Evolutionary conservation across 2,329 filamentous ascomycete species (phyloP).

Genomic region (Setomelanomma holmii): DNA sequence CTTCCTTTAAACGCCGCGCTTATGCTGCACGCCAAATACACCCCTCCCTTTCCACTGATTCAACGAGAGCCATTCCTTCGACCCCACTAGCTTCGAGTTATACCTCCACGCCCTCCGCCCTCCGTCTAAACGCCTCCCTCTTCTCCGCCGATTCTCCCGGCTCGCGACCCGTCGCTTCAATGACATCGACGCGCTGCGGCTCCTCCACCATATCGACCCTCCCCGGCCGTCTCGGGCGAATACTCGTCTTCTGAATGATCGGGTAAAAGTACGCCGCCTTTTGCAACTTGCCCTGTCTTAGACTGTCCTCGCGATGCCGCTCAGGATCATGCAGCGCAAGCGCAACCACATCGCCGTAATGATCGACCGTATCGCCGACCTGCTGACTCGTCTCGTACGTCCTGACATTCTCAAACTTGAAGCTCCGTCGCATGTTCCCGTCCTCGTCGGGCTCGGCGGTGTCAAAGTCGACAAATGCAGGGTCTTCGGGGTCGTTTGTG

Average conservation of each 20-base stretch:
- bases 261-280: conserved; percentile 70
- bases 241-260: conserved; percentile 62
- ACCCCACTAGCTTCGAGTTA: neutral
- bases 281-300: conserved; percentile 43
- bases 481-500: conserved; percentile 52
- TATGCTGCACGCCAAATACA: too few species aligned
- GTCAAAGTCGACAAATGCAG: conserved; percentile 37
- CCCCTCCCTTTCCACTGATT: too few species aligned
- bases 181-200: conserved; percentile 58
- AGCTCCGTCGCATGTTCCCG: conserved; percentile 57
- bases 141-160: conserved; percentile 58
- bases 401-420: conserved; percentile 64
- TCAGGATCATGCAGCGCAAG: conserved; percentile 64
- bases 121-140: conserved; percentile 53
- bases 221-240: conserved; percentile 55
- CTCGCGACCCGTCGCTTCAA: conserved; percentile 61
- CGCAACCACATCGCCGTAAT: conserved; percentile 63
- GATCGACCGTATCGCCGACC: conserved; percentile 57
- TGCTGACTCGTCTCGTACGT: conserved; percentile 68
- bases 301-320: conserved; percentile 45
- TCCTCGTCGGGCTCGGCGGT: conserved; percentile 49
- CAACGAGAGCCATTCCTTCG: neutral
- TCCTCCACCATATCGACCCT: conserved; percentile 51
- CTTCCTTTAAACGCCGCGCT: conserved; percentile 7
- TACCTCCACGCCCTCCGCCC: conserved; percentile 49